Percentiles rank a stretch among this genome's conserved stretches.
phyloP scores from a whole-genome alignment of 495 filamentous ascomycete genomes.

The Talaromyces nanjingensis region DNA sequence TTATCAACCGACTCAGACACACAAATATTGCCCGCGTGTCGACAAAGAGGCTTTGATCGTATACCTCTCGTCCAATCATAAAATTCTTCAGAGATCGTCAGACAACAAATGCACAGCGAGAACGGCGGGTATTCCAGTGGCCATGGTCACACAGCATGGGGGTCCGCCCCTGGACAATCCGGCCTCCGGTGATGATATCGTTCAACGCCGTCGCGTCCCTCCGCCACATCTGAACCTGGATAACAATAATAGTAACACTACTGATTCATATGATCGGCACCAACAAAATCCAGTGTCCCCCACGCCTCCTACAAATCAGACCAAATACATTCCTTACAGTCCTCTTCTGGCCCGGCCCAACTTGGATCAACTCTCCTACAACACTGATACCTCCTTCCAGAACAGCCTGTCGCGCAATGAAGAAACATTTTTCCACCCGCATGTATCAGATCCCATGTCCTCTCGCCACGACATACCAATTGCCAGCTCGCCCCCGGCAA shows the following conservation, averaged over 20 bases:
- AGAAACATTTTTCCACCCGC: neutral
- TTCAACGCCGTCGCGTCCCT: slow-evolving; percentile 27
- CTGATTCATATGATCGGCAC: slow-evolving; percentile 15
- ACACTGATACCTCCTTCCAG: slow-evolving; percentile 17
- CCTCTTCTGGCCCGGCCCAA: slow-evolving; percentile 13
- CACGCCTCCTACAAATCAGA: slow-evolving; percentile 22
- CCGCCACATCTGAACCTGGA: neutral
- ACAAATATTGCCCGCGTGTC: neutral
- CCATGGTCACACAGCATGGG: slow-evolving; percentile 46
- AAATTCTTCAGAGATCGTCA: neutral
- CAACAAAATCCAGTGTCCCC: slow-evolving; percentile 16
- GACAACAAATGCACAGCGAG: slow-evolving; percentile 42
- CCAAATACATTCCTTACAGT: slow-evolving; percentile 18
- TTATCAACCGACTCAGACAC: neutral
- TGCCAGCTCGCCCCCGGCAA: slow-evolving; percentile 1
- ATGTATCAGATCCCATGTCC: neutral
- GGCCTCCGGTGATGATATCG: slow-evolving; percentile 25
- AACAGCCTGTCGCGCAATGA: slow-evolving; percentile 15
- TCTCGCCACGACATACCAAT: neutral
- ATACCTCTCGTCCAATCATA: neutral
- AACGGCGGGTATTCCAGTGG: slow-evolving; percentile 33
- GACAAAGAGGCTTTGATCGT: slow-evolving; percentile 1
- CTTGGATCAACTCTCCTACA: slow-evolving; percentile 16
- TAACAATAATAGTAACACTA: slow-evolving; percentile 13
- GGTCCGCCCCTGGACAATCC: slow-evolving; percentile 30